Evolutionary conservation across 768 basidiomycete genomes (phyloP).

Genomic region (Mycena belliarum): DNA sequence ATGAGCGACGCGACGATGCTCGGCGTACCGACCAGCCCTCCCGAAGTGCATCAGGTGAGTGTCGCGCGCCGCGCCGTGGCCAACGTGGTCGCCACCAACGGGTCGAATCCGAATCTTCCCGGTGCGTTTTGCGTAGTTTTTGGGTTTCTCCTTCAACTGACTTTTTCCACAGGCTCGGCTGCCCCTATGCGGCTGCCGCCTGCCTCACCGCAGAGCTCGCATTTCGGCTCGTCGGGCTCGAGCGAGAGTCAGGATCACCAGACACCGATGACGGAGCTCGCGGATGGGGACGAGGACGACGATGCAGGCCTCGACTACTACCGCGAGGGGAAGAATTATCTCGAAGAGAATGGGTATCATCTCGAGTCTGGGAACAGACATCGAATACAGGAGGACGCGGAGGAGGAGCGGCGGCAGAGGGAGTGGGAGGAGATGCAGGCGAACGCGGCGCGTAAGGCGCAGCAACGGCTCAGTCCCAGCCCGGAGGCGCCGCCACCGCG

Average conservation of each 20-base stretch:
- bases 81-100: constrained; percentile 41
- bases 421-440: constrained; percentile 22
- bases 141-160: too few species aligned
- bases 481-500: too few species aligned
- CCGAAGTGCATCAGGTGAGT: constrained; percentile 12
- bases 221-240: constrained; percentile 48
- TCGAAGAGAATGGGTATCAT: constrained; percentile 16
- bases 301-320: constrained; percentile 14
- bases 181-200: constrained; percentile 20
- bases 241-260: constrained; percentile 36
- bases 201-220: constrained; percentile 51
- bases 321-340: constrained; percentile 15
- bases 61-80: constrained; percentile 53
- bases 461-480: neutral
- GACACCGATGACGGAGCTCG: constrained; percentile 39
- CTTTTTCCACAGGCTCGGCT: neutral
- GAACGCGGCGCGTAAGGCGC: too few species aligned
- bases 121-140: neutral
- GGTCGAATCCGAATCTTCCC: neutral
- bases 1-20: constrained; percentile 24
- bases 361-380: neutral
- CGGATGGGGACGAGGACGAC: constrained; percentile 4
- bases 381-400: neutral
- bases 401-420: constrained; percentile 11
- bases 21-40: constrained; percentile 13